Base-by-base conservation (phyloP, 495 filamentous ascomycete genomes). In the Penicillium argentinense region DNA sequence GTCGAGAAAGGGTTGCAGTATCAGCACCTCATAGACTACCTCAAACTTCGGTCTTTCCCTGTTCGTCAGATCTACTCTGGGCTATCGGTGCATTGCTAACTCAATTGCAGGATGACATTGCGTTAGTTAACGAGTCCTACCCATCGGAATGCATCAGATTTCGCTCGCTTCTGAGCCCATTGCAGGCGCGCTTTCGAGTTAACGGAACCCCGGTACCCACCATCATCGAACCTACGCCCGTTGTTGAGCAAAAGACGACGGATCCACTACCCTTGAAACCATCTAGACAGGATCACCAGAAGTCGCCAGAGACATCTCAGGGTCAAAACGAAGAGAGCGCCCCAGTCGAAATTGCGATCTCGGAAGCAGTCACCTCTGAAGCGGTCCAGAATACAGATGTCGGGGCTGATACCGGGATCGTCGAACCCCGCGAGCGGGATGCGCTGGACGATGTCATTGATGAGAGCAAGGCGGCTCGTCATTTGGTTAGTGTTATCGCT, bases 81-180 rank as follows among this genome's bases (percentile, higher is more conserved):
- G 9, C 32, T 56, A 9, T 29, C 61, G 14, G 37, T 39, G 45
- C 22, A n/a, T n/a, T 26, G 30, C 59, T 81, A 33, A 74, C 42
- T 27, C 13, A 26, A 19, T 29, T 13, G 8, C 21, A 85, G 82
- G 45, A 65, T 6, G 55, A 67, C 5, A 56, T 86, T 12, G 59
- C 65, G 30, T 39, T 92, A 0, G 90, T 96, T 12, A 87, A 90
- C 47, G 88, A 93, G 40, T 66, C 71, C 2, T 98, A 90, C 57
- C 81, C 87, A 3, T 65, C 88, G 0, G 89, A 97, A 11, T 97
- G 91, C 43, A 81, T 93, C 25, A 68, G 72, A 22, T 85, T 77
- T 45, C 65, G 71, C 2, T 59, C 69, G 0, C 47, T 93, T 0
- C 57, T 91, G 3, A 78, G 82, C 47, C 68, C 80, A 3, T 60